Evolutionary conservation across 495 filamentous ascomycete species (phyloP).

Genomic region (Penicillium cosmopolitanum): DNA sequence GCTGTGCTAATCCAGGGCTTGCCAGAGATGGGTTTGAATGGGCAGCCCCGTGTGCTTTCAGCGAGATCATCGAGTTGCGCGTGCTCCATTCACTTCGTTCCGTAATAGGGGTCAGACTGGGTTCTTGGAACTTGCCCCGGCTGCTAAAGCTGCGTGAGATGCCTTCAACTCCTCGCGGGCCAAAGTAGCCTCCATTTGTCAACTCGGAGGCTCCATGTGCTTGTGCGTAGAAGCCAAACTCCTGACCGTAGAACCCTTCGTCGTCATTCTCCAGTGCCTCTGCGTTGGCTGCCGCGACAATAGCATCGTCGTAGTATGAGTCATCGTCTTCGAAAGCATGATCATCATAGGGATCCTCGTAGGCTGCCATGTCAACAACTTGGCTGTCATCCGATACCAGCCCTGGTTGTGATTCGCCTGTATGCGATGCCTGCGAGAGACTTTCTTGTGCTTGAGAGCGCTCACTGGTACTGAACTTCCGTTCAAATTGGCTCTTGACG

Average conservation of each 20-base stretch:
- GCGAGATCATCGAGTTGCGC: constrained; percentile 82
- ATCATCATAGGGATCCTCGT: constrained; percentile 59
- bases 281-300: constrained; percentile 94
- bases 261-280: constrained; percentile 89
- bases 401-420: constrained; percentile 54
- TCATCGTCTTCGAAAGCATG: constrained; percentile 60
- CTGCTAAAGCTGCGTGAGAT: constrained; percentile 70
- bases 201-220: constrained; percentile 60
- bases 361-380: constrained; percentile 38
- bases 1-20: constrained; percentile 69
- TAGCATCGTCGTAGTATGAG: constrained; percentile 76
- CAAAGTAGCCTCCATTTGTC: constrained; percentile 90
- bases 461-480: constrained; percentile 52
- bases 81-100: constrained; percentile 96
- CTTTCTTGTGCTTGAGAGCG: constrained; percentile 43
- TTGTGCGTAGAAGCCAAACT: constrained; percentile 94
- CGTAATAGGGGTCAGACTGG: constrained; percentile 93
- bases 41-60: constrained; percentile 59
- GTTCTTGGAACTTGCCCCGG: constrained; percentile 74
- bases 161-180: constrained; percentile 63
- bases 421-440: constrained; percentile 31
- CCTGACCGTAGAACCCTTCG: constrained; percentile 92
- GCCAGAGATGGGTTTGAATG: constrained; percentile 48
- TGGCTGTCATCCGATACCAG: constrained; percentile 51
- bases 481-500: constrained; percentile 67